Percentiles rank a stretch among this genome's conserved stretches.
Conservation (phyloP, 805 yeast species). For the Hanseniaspora lindneri region DNA sequence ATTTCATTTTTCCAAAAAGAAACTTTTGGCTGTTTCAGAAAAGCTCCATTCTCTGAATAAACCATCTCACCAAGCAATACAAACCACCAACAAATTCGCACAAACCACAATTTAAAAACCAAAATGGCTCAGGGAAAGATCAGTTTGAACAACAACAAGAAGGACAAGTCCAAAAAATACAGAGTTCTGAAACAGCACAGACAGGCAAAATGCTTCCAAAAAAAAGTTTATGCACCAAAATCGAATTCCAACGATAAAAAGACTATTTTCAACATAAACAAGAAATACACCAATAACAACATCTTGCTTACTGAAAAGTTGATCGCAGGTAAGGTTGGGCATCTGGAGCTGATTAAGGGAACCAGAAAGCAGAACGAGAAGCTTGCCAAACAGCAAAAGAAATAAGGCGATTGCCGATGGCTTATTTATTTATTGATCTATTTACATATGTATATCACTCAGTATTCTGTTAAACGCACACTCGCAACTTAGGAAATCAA, state of each 20-base stretch:
- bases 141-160: constrained; percentile 38
- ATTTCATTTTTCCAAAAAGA: neutral
- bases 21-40: neutral
- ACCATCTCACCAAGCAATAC: too few relatives aligned
- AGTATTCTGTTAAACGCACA: too few relatives aligned
- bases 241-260: constrained; percentile 22
- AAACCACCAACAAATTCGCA: neutral
- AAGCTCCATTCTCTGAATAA: too few relatives aligned
- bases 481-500: too few relatives aligned
- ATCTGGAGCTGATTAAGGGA: constrained; percentile 81
- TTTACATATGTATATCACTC: too few relatives aligned
- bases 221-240: constrained; percentile 34
- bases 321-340: constrained; percentile 84
- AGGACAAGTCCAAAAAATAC: constrained; percentile 25
- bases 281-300: constrained; percentile 22
- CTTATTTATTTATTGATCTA: too few relatives aligned
- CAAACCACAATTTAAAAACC: constrained; percentile 16
- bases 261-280: constrained; percentile 9
- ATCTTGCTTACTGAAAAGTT: constrained; percentile 58
- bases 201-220: constrained; percentile 15
- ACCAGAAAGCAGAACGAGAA: constrained; percentile 68
- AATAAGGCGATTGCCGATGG: too few relatives aligned
- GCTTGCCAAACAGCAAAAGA: constrained; percentile 19
- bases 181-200: constrained; percentile 15
- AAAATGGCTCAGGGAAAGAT: constrained; percentile 64